Evolutionary conservation across 2,329 filamentous ascomycete genomes (phyloP).

Genomic region (Penicillium aurantiogriseum): DNA sequence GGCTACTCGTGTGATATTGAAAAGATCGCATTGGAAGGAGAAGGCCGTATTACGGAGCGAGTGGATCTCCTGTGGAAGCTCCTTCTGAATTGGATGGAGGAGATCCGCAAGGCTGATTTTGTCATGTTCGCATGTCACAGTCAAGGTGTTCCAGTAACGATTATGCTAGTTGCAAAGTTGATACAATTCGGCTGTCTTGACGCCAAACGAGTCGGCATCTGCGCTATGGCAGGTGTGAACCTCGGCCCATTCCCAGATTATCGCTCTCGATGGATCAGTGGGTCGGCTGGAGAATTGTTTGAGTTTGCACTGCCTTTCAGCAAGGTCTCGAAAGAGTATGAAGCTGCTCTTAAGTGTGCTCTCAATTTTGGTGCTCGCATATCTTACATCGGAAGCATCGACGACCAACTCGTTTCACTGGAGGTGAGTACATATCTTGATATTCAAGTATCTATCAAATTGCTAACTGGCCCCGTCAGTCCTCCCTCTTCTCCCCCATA

Average conservation of each 20-base stretch:
- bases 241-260: conserved; percentile 91
- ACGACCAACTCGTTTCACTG: conserved; percentile 92
- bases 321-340: conserved; percentile 77
- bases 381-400: conserved; percentile 88
- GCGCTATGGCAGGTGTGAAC: conserved; percentile 87
- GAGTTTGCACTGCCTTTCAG: conserved; percentile 84
- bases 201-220: conserved; percentile 75
- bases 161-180: conserved; percentile 89
- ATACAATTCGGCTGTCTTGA: conserved; percentile 85
- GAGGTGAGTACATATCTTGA: conserved; percentile 57
- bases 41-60: conserved; percentile 85
- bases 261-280: conserved; percentile 83
- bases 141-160: conserved; percentile 88
- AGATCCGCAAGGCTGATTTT: conserved; percentile 82
- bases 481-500: conserved; percentile 80
- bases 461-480: conserved; percentile 45
- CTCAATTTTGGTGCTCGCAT: conserved; percentile 78
- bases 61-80: conserved; percentile 94
- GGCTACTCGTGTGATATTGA: conserved; percentile 80
- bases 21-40: conserved; percentile 90
- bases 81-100: conserved; percentile 89
- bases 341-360: conserved; percentile 69
- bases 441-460: not conserved
- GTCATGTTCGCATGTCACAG: conserved; percentile 92
- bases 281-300: conserved; percentile 89